Evolutionary conservation across 192 early-diverging fungal genomes (phyloP).

Genomic region (Endogone sp.): DNA sequence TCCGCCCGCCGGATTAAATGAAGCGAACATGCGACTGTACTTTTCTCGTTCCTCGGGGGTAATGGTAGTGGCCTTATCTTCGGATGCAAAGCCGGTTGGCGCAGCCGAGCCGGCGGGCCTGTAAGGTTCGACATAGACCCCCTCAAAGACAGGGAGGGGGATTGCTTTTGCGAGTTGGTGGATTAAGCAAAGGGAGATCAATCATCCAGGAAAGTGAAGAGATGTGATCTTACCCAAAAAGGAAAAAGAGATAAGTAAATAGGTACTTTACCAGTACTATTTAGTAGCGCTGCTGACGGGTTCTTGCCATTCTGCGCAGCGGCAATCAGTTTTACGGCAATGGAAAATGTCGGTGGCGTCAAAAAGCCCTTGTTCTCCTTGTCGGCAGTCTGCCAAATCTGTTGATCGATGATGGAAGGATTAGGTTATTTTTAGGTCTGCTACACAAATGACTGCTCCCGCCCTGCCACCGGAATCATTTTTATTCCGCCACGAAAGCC

Average conservation of each 20-base stretch:
- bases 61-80: slow-evolving; percentile 5
- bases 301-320: slow-evolving; percentile 71
- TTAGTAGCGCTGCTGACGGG: slow-evolving; percentile 40
- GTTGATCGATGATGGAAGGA: neutral
- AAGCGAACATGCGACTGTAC: slow-evolving; percentile 17
- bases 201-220: neutral
- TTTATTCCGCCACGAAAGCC: too few relatives aligned
- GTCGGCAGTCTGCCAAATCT: slow-evolving; percentile 90
- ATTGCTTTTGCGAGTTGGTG: slow-evolving; percentile 8
- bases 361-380: slow-evolving; percentile 71
- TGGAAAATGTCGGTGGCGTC: slow-evolving; percentile 66
- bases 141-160: slow-evolving; percentile 29
- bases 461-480: too few relatives aligned
- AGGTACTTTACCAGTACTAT: slow-evolving; percentile 45
- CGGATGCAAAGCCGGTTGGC: too few relatives aligned
- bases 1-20: slow-evolving; percentile 26
- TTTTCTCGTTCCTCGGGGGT: slow-evolving; percentile 23
- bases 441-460: too few relatives aligned
- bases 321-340: slow-evolving; percentile 87
- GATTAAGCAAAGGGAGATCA: neutral
- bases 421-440: too few relatives aligned
- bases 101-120: slow-evolving; percentile 8
- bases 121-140: slow-evolving; percentile 1
- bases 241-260: slow-evolving; percentile 12
- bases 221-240: slow-evolving; percentile 2